Percentiles rank a stretch among this genome's conserved stretches.
Conservation (phyloP, 768 basidiomycete genomes). For the Mycena belliarum region DNA sequence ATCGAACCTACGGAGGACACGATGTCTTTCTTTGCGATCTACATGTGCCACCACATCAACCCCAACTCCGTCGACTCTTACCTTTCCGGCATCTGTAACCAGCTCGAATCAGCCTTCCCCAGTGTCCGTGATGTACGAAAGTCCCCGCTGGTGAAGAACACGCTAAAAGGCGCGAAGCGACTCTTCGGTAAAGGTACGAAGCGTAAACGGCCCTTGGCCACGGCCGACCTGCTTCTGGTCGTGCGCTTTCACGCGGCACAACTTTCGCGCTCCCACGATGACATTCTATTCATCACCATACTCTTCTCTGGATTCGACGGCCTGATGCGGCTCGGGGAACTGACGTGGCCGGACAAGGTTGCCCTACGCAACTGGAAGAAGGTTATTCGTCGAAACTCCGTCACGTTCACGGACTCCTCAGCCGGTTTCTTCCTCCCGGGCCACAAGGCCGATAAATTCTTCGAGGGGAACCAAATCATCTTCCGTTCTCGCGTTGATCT, state of each 20-base stretch:
- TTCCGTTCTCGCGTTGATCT: too few species aligned
- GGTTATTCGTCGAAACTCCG: too few species aligned
- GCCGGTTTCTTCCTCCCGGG: constrained; percentile 31
- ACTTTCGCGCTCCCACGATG: too few species aligned
- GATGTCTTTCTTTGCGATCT: too few species aligned
- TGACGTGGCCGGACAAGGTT: constrained; percentile 28
- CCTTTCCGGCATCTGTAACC: constrained; percentile 41
- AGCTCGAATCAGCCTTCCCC: constrained; percentile 37
- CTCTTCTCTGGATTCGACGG: constrained; percentile 32
- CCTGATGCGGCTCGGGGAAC: constrained; percentile 35
- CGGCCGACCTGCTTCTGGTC: constrained; percentile 16
- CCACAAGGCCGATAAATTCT: too few species aligned
- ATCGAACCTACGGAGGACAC: too few species aligned
- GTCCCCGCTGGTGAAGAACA: constrained; percentile 27
- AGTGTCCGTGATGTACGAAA: constrained; percentile 26
- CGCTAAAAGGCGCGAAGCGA: constrained; percentile 32
- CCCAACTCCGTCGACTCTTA: constrained; percentile 37
- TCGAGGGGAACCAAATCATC: too few species aligned
- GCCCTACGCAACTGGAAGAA: too few species aligned
- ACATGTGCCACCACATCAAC: constrained; percentile 37
- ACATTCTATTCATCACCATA: constrained; percentile 30
- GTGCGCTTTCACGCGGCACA: neutral
- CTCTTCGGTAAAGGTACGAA: constrained; percentile 16
- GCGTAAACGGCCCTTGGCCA: constrained; percentile 31
- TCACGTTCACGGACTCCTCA: constrained; percentile 28